These are phyloP conservation scores for Ophiostoma ulmi DNA, from an alignment of 2,329 filamentous ascomycete species.

Conservation along the genomic window DNA sequence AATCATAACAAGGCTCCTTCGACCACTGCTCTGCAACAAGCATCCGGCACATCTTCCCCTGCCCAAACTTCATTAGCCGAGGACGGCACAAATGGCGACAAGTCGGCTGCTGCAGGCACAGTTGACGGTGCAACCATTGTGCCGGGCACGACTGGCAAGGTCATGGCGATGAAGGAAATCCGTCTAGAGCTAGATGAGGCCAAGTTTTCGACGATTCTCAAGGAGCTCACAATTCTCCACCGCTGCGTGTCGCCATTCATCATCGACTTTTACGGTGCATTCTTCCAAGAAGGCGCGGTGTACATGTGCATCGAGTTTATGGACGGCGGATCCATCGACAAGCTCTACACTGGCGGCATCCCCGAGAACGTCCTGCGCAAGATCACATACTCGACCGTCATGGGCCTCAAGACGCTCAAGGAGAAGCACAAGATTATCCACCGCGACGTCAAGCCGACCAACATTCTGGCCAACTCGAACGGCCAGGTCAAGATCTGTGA, in stretches of 20 bases:
- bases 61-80: neutral
- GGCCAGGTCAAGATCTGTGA: constrained; percentile 98
- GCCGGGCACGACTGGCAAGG: constrained; percentile 59
- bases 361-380: constrained; percentile 84
- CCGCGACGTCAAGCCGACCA: constrained; percentile 97
- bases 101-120: neutral
- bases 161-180: constrained; percentile 99
- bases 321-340: constrained; percentile 97
- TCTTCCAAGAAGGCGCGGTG: constrained; percentile 97
- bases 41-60: neutral
- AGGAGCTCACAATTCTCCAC: constrained; percentile 94
- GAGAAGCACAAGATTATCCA: constrained; percentile 99
- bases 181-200: constrained; percentile 90
- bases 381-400: constrained; percentile 82
- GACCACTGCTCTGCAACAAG: neutral
- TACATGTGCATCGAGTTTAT: constrained; percentile 99
- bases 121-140: constrained; percentile 18
- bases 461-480: constrained; percentile 83
- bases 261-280: constrained; percentile 97
- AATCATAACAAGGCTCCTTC: constrained; percentile 32
- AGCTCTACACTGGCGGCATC: constrained; percentile 84
- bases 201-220: constrained; percentile 95
- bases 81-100: neutral
- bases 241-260: constrained; percentile 94
- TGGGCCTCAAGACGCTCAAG: constrained; percentile 88